Evolutionary conservation across 23 red algal species (phyloP).

Genomic region (Rhodosorus marinus): DNA sequence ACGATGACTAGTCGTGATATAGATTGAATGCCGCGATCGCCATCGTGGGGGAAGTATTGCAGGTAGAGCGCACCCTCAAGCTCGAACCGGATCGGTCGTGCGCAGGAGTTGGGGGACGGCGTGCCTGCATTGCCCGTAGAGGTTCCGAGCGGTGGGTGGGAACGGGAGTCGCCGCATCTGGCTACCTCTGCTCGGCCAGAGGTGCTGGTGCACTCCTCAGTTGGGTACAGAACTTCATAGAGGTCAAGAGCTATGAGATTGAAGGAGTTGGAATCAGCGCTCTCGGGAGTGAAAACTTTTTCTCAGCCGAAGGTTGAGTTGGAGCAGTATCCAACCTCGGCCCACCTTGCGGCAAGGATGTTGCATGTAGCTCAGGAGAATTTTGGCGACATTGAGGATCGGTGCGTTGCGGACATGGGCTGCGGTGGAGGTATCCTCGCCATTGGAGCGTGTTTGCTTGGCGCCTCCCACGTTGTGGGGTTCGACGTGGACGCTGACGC

Average conservation of each 20-base stretch:
- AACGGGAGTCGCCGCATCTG: too few relatives aligned
- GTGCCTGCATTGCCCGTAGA: too few relatives aligned
- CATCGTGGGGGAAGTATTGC: too few relatives aligned
- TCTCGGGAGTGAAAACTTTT: slow-evolving; percentile 23
- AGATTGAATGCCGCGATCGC: too few relatives aligned
- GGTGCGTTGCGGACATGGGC: slow-evolving; percentile 53
- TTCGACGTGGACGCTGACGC: slow-evolving; percentile 63
- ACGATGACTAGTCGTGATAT: too few relatives aligned
- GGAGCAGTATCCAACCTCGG: slow-evolving; percentile 92
- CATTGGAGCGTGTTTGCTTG: slow-evolving; percentile 9
- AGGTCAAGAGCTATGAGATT: slow-evolving; percentile 28
- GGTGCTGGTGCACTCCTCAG: too few relatives aligned
- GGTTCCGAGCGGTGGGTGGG: too few relatives aligned
- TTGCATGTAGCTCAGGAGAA: slow-evolving; percentile 15
- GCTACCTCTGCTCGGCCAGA: too few relatives aligned
- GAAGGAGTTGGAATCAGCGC: slow-evolving; percentile 24
- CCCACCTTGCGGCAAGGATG: slow-evolving; percentile 52
- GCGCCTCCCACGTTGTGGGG: slow-evolving; percentile 11
- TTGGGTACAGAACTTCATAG: too few relatives aligned
- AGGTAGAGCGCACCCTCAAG: too few relatives aligned
- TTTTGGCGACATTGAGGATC: slow-evolving; percentile 22
- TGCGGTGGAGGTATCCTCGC: slow-evolving; percentile 66
- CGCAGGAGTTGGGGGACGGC: too few relatives aligned
- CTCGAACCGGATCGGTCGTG: too few relatives aligned
- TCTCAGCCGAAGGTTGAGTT: slow-evolving; percentile 9